Evolutionary conservation across 75 land plant species (phyloP), one percentile per base, ranked within the genome.

Genomic region (Cryptomeria japonica): DNA sequence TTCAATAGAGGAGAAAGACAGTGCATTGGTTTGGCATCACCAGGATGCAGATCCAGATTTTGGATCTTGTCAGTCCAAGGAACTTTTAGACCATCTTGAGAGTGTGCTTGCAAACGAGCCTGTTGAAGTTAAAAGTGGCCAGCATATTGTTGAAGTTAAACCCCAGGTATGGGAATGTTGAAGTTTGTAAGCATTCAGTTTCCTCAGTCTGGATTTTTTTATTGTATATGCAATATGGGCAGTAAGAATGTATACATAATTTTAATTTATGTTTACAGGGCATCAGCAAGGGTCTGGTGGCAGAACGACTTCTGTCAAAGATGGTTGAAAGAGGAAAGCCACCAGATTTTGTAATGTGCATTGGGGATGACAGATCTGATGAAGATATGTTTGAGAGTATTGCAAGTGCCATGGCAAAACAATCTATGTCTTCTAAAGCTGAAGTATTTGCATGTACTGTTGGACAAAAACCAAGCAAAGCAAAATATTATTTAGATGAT

Each of bases 301-400:
- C 93, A 7, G 90, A 94, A 37, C 88, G 93, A 85, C 93, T 96
- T 47, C 91, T 96, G 16, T 61, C 84, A n/a, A 89, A 72, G 84
- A 89, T 96, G 95, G 90, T 91, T 39, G 83, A 85, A 47, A 73
- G 76, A n/a, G 92, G 95, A 18, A 88, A 86, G 38, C 92, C 94
- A 36, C 95, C 95, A 16, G 98, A 96, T 78, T 95, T 96, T 88
- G 92, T 96, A n/a, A 86, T 96, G 91, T 96, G 98, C 90, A 88
- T 95, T 51, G 98, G 98, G 16, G 97, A 96, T 88, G 98, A 96
- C 86, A 91, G 93, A 90, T 96, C 97, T 11, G 97, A 96, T 88
- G 97, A 96, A 83, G 97, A 95, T 77, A 96, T 96, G 97, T 96
- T 95, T 89, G 94, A 95, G 86, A 93, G 93, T 87, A 96, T 96